Evolutionary conservation across 768 basidiomycete genomes (phyloP), one percentile per base, ranked within the genome.

Genomic region (Macrolepiota fuliginosa): DNA sequence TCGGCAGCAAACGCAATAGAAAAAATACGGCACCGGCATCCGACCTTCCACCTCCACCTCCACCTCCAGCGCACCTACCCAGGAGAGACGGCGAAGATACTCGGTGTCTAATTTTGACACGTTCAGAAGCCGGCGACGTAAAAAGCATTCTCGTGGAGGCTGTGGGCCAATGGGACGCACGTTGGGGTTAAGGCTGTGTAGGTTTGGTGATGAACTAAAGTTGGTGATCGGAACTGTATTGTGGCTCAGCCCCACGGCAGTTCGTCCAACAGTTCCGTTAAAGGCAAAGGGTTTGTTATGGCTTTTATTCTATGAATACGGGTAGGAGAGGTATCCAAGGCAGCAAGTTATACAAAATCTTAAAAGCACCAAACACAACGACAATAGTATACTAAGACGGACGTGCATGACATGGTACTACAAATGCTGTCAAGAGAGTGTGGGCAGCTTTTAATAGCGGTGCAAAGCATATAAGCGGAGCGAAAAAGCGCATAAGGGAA

Each of bases 51-150:
- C 45, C 19, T 46, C 7, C 36, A 12, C 36, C 36, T 4, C 36
- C 47, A 4, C 68, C 78, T 15, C 80, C 85, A 0, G 58, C 71
- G 3, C 78, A 83, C 40, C 67, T 81, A 3, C 81, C 86, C 2
- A 73, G 79, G 27, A 65, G 55, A 11, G 79, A 85, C 45, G 82
- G 80, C 2, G 86, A 87, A 56, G 85, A 88, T 63, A 83, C 81
- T 1, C 77, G 79, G 72, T 78, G 74, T 65, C 56, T 85, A 40
- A 64, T 85, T 49, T 83, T 11, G 68, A 71, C 49, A 71, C 65
- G 54, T 62, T 52, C 9, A 17, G 65, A 56, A 32, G 63, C 46
- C 45, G 17, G 19, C 17, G 49, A 37, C 24, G 19, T 69, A 10
- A 62, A 60, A 0, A 88, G 83, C 81, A 73, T 76, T 22, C 68